Conservation (phyloP, 257 asterid species). For the Nicotiana attenuata region DNA sequence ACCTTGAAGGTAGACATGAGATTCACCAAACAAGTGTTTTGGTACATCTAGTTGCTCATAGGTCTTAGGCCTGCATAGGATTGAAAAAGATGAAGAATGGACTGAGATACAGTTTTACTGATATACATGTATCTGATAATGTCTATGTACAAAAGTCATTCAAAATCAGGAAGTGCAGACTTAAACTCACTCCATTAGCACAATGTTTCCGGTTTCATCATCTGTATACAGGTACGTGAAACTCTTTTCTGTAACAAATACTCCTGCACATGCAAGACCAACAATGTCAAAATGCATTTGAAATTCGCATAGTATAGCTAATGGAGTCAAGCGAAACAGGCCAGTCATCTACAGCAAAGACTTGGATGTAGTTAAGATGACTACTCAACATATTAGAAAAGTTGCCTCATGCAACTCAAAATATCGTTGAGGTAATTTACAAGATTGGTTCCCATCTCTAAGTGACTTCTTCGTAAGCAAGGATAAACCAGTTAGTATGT, state of each 20-base stretch:
- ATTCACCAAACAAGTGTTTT: constrained; percentile 79
- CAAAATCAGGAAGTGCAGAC: constrained; percentile 12
- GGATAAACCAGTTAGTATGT: neutral
- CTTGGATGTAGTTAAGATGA: neutral
- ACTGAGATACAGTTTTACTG: neutral
- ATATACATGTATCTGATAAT: neutral
- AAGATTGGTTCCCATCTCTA: neutral
- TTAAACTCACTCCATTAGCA: constrained; percentile 83
- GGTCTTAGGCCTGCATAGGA: constrained; percentile 56
- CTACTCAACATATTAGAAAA: neutral
- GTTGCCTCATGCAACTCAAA: neutral
- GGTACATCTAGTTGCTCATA: constrained; percentile 81
- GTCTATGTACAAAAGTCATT: neutral
- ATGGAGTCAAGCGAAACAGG: neutral
- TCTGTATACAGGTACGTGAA: constrained; percentile 73
- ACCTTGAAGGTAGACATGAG: constrained; percentile 85
- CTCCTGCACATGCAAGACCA: constrained; percentile 47
- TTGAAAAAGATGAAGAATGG: constrained; percentile 13
- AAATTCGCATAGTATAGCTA: neutral
- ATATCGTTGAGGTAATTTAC: neutral
- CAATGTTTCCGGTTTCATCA: constrained; percentile 70
- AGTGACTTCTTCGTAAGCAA: neutral
- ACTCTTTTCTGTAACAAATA: constrained; percentile 65
- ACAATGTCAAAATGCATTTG: constrained; percentile 14
- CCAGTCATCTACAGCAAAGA: neutral